Evolutionary conservation across 2,329 filamentous ascomycete species (phyloP).

Genomic region (Penicillium sp.): DNA sequence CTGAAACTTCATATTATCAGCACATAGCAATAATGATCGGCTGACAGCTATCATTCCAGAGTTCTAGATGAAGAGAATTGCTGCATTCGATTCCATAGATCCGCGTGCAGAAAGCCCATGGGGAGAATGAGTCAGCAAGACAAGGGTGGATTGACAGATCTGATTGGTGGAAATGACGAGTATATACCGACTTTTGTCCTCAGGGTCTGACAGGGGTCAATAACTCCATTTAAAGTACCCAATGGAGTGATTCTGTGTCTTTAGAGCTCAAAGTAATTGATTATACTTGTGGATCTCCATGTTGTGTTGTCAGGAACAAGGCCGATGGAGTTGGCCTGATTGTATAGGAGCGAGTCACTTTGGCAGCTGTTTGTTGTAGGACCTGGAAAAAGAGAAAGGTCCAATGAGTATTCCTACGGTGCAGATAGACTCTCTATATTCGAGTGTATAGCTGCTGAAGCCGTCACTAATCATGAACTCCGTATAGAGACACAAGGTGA

Average conservation of each 20-base stretch:
- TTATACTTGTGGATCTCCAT: not conserved
- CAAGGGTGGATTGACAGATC: not conserved
- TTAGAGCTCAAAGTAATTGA: not conserved
- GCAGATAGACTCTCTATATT: not conserved
- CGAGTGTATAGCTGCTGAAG: not conserved
- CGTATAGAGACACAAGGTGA: not conserved
- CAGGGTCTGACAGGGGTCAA: not conserved
- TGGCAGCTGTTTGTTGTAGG: not conserved
- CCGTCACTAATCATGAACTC: not conserved
- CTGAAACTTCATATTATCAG: not conserved
- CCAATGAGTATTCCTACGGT: not conserved
- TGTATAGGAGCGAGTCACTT: not conserved
- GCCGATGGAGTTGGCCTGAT: not conserved
- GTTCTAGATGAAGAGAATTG: not conserved
- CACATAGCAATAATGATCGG: not conserved
- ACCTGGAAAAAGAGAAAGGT: not conserved
- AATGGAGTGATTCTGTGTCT: not conserved
- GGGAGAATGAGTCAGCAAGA: not conserved
- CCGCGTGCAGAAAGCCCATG: not conserved
- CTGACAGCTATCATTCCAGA: not conserved
- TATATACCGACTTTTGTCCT: not conserved
- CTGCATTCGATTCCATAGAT: not conserved
- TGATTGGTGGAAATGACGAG: not conserved
- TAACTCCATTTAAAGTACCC: not conserved
- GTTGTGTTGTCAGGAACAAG: not conserved